Evolutionary conservation across 2,329 filamentous ascomycete genomes (phyloP).

Genomic region (Colletotrichum liriopes): DNA sequence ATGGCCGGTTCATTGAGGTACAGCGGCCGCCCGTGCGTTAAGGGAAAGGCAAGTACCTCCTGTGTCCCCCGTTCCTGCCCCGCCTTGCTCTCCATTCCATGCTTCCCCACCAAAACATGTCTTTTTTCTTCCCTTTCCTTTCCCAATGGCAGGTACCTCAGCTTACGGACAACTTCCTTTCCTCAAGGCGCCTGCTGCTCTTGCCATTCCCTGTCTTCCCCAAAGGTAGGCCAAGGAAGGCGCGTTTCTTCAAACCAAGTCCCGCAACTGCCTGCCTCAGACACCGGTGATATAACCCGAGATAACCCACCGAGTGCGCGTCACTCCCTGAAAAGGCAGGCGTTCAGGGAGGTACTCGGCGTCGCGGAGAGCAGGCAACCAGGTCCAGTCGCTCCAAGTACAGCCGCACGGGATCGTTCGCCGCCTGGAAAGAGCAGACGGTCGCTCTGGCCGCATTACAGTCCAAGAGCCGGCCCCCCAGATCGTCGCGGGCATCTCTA

Average conservation of each 20-base stretch:
- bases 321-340: not conserved
- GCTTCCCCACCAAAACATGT: not conserved
- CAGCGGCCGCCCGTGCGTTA: conserved; percentile 40
- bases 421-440: not conserved
- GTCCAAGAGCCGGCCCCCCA: conserved; percentile 9
- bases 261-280: not conserved
- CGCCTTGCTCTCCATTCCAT: not conserved
- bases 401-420: not conserved
- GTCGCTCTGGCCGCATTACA: conserved; percentile 4
- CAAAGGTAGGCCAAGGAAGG: not conserved
- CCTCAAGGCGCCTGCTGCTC: not conserved
- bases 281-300: not conserved
- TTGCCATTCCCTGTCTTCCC: not conserved
- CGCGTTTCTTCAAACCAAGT: not conserved
- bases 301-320: not conserved
- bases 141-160: not conserved
- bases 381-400: not conserved
- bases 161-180: conserved; percentile 8
- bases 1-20: conserved; percentile 16
- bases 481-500: conserved; percentile 36
- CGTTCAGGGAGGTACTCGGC: not conserved
- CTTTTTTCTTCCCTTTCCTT: not conserved
- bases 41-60: conserved; percentile 28
- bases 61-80: not conserved
- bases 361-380: not conserved